Conservation (phyloP, 2,329 filamentous ascomycete genomes). For the Xylariaceae sp. region DNA sequence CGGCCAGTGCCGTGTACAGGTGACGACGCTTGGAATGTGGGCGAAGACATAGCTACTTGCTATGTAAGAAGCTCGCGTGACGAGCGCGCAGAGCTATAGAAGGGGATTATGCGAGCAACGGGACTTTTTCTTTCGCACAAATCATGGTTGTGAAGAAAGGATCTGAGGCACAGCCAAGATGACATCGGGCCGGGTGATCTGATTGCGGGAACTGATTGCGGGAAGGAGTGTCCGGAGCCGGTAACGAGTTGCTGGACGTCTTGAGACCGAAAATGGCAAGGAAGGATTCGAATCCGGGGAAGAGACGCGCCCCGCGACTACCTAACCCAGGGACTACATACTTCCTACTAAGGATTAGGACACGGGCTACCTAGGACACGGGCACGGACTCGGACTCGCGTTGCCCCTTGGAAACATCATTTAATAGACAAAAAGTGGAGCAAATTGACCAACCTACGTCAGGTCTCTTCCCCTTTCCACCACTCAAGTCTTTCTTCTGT, state of each 20-base stretch:
- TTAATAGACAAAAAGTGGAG: background rate
- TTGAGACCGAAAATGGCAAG: slow-evolving; percentile 1
- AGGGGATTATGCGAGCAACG: slow-evolving; percentile 1
- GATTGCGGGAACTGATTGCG: slow-evolving; percentile 3
- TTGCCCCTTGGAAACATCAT: background rate
- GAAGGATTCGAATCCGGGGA: background rate
- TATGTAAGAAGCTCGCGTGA: background rate
- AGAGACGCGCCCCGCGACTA: background rate
- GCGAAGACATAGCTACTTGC: slow-evolving; percentile 21
- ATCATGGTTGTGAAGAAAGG: slow-evolving; percentile 16
- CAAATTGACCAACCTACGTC: background rate
- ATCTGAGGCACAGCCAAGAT: slow-evolving; percentile 3
- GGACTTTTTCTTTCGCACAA: slow-evolving; percentile 4
- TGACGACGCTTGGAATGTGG: slow-evolving; percentile 40
- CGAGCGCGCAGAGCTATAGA: slow-evolving; percentile 1
- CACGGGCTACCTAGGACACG: too few relatives aligned
- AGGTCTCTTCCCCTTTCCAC: background rate
- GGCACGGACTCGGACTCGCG: too few relatives aligned
- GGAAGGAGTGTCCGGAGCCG: too few relatives aligned
- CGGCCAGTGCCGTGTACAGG: slow-evolving; percentile 37
- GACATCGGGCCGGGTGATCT: slow-evolving; percentile 5
- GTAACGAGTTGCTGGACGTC: background rate
- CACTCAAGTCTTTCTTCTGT: too few relatives aligned
- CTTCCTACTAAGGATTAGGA: too few relatives aligned
- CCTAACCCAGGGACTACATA: too few relatives aligned